Evolutionary conservation across 164 flowering plant genomes (phyloP).

Genomic region (Sedum album): DNA sequence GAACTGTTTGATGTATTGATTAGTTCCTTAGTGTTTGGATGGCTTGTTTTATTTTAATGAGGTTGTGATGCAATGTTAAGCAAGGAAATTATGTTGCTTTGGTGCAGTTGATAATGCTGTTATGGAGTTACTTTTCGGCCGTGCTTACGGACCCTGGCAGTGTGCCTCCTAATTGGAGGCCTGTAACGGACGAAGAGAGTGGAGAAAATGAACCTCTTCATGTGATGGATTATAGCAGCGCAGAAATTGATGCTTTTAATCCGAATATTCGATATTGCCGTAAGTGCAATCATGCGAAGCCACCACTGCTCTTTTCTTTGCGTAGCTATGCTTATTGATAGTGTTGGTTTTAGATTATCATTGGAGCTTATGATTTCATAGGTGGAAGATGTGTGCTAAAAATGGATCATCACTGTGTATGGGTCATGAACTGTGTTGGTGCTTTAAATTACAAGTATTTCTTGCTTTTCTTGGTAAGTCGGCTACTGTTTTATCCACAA

Average conservation of each 20-base stretch:
- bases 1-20: background rate
- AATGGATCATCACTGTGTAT: conserved; percentile 99
- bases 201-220: conserved; percentile 73
- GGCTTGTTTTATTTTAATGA: background rate
- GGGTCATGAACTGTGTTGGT: conserved; percentile 99
- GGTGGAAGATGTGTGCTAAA: conserved; percentile 98
- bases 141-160: conserved; percentile 91
- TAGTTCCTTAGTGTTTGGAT: background rate
- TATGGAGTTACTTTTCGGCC: conserved; percentile 95
- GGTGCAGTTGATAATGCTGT: conserved; percentile 81
- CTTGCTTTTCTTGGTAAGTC: conserved; percentile 88
- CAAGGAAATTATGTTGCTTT: background rate
- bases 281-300: conserved; percentile 88
- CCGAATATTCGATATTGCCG: conserved; percentile 63
- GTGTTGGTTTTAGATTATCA: background rate
- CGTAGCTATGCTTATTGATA: background rate
- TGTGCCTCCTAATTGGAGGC: conserved; percentile 93
- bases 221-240: conserved; percentile 34
- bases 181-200: conserved; percentile 73
- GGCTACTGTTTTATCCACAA: background rate
- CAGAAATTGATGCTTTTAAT: conserved; percentile 24
- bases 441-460: conserved; percentile 96
- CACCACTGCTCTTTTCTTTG: conserved; percentile 51
- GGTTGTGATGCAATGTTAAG: background rate
- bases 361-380: conserved; percentile 13